Evolutionary conservation across 148 eudicot species (phyloP).

Genomic region (Arbutus unedo): DNA sequence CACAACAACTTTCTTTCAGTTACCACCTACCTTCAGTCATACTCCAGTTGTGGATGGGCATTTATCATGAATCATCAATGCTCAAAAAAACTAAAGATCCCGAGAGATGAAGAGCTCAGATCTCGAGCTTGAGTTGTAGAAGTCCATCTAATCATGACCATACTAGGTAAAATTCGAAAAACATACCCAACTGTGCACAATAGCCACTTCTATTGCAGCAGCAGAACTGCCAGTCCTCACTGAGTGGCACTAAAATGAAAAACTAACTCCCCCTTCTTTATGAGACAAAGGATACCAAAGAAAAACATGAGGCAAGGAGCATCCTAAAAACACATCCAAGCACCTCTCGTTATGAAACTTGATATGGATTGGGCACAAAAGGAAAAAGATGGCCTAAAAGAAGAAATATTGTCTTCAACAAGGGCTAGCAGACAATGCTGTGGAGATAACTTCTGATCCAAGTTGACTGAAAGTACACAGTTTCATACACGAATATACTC

Average conservation of each 20-base stretch:
- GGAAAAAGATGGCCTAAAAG: neutral
- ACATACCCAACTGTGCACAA: constrained; percentile 4
- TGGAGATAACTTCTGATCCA: neutral
- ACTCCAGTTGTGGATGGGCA: neutral
- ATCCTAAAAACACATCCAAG: constrained; percentile 11
- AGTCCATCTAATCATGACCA: constrained; percentile 11
- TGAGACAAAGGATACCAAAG: neutral
- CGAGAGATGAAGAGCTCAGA: constrained; percentile 13
- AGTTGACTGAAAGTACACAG: neutral
- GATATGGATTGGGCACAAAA: neutral
- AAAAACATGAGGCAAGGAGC: neutral
- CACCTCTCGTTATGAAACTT: neutral
- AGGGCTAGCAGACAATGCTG: neutral
- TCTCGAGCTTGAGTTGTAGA: constrained; percentile 15
- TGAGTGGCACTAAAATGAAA: neutral
- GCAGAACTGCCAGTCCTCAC: neutral
- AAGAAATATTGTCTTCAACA: neutral
- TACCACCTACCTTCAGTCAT: neutral
- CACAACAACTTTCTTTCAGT: neutral
- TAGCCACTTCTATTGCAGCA: constrained; percentile 11
- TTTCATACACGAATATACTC: neutral
- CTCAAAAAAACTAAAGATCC: constrained; percentile 5
- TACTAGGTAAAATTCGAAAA: constrained; percentile 7
- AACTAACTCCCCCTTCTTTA: constrained; percentile 8
- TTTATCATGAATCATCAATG: neutral